Evolutionary conservation across 2,329 filamentous ascomycete species (phyloP).

Genomic region (Colletotrichum australisinense): DNA sequence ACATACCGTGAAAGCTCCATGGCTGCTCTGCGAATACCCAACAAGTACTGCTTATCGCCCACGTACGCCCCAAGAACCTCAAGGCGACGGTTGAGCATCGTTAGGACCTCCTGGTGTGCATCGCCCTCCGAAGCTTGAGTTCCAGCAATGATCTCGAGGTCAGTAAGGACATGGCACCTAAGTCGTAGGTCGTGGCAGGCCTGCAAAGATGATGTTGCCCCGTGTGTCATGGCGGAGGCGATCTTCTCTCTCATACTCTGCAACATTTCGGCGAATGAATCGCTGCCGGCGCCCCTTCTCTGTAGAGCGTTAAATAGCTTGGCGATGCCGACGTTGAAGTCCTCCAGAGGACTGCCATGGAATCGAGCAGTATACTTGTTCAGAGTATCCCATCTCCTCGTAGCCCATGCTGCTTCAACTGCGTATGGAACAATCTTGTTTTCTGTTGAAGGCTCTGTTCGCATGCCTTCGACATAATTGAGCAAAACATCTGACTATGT

Average conservation of each 20-base stretch:
- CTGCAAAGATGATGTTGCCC: slow-evolving; percentile 83
- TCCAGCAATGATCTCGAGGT: slow-evolving; percentile 81
- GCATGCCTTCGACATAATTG: slow-evolving; percentile 86
- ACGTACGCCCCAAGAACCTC: slow-evolving; percentile 90
- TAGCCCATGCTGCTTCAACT: slow-evolving; percentile 92
- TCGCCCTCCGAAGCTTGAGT: slow-evolving; percentile 53
- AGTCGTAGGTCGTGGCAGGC: slow-evolving; percentile 87
- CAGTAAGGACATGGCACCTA: slow-evolving; percentile 87
- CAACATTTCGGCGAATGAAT: slow-evolving; percentile 67
- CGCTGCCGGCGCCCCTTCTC: slow-evolving; percentile 61
- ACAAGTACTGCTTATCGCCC: slow-evolving; percentile 91
- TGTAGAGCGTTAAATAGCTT: slow-evolving; percentile 66
- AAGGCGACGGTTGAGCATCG: slow-evolving; percentile 79
- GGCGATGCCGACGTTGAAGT: slow-evolving; percentile 88
- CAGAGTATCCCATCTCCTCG: slow-evolving; percentile 82
- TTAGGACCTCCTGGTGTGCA: slow-evolving; percentile 56
- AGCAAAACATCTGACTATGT: slow-evolving; percentile 78
- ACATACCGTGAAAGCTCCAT: slow-evolving; percentile 82
- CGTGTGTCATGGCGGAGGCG: slow-evolving; percentile 78
- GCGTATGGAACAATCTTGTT: slow-evolving; percentile 83
- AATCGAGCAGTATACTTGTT: slow-evolving; percentile 72
- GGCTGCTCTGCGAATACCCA: slow-evolving; percentile 85
- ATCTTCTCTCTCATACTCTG: slow-evolving; percentile 75
- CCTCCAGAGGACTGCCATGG: slow-evolving; percentile 62
- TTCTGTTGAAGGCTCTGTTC: slow-evolving; percentile 61